phyloP scores from a whole-genome alignment of 768 basidiomycete genomes.

The Leccinellum albellum region DNA sequence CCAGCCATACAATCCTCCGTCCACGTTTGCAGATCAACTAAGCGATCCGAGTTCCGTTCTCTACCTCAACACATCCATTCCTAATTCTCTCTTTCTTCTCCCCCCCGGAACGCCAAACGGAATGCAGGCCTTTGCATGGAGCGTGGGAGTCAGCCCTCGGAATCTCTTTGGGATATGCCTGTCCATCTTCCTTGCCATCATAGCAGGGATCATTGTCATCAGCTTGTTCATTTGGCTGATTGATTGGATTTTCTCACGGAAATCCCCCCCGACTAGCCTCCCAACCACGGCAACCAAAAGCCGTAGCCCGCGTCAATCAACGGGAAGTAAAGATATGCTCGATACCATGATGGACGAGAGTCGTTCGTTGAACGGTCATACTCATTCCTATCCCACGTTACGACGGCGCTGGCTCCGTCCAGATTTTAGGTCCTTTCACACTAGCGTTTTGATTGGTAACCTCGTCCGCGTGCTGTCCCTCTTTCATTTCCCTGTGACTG shows the following conservation, averaged over 20 bases:
- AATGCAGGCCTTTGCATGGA: conserved; percentile 78
- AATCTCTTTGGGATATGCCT: conserved; percentile 83
- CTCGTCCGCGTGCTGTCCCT: conserved; percentile 85
- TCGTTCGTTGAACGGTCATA: conserved; percentile 26
- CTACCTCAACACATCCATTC: conserved; percentile 62
- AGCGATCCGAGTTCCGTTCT: conserved; percentile 67
- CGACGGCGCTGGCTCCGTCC: conserved; percentile 39
- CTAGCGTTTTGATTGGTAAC: conserved; percentile 82
- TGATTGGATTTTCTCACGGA: conserved; percentile 48
- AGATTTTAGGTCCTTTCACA: conserved; percentile 74
- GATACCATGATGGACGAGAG: conserved; percentile 34
- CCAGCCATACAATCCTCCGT: conserved; percentile 57
- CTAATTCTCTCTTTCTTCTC: conserved; percentile 74
- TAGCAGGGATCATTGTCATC: conserved; percentile 65
- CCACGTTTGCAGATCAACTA: conserved; percentile 72
- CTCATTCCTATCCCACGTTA: conserved; percentile 21
- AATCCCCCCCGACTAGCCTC: conserved; percentile 15
- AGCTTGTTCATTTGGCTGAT: conserved; percentile 70
- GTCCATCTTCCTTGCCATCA: conserved; percentile 76
- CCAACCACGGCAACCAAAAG: conserved; percentile 20
- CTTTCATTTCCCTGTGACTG: conserved; percentile 92
- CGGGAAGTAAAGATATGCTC: conserved; percentile 50
- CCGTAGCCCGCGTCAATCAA: conserved; percentile 41
- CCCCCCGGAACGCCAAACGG: conserved; percentile 58
- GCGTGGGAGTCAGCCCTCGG: conserved; percentile 75